Evolutionary conservation across 169 alveolate species (phyloP).

Genomic region (Plasmodium reichenowi): DNA sequence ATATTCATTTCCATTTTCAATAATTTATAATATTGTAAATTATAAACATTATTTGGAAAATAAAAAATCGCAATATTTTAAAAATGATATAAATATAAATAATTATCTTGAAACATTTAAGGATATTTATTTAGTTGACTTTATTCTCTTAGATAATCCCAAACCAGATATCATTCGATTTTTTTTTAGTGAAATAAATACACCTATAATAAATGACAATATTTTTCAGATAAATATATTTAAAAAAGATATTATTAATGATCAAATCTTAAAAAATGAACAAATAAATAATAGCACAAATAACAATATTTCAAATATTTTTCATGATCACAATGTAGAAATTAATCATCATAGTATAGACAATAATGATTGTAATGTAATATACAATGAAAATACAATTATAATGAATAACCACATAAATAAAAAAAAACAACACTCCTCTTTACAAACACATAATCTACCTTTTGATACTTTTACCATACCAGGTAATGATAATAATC

Average conservation of each 20-base stretch:
- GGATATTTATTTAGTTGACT: conserved; percentile 41
- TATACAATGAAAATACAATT: neutral
- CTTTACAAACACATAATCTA: neutral
- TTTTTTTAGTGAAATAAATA: conserved; percentile 57
- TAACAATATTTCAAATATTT: neutral
- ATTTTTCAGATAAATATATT: conserved; percentile 33
- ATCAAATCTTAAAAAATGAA: conserved; percentile 4
- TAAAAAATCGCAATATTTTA: neutral
- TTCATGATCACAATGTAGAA: neutral
- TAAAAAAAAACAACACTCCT: neutral
- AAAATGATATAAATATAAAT: neutral
- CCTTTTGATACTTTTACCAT: conserved; percentile 48
- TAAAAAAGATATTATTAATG: conserved; percentile 45
- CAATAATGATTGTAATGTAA: neutral
- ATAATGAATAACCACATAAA: neutral
- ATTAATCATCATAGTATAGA: neutral
- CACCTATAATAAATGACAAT: conserved; percentile 75
- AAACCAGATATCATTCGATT: conserved; percentile 57
- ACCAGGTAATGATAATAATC: conserved; percentile 13
- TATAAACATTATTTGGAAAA: conserved; percentile 29
- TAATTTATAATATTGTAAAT: conserved; percentile 51
- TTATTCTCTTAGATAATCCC: conserved; percentile 44
- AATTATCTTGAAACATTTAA: neutral
- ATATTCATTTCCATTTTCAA: conserved; percentile 30
- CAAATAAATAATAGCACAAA: neutral